A percentile compares a stretch with the other conserved stretches of the same genome.
These are phyloP conservation scores for Aspergillus olivimuriae DNA, from an alignment of 495 filamentous ascomycete genomes.

Conservation along the genomic window DNA sequence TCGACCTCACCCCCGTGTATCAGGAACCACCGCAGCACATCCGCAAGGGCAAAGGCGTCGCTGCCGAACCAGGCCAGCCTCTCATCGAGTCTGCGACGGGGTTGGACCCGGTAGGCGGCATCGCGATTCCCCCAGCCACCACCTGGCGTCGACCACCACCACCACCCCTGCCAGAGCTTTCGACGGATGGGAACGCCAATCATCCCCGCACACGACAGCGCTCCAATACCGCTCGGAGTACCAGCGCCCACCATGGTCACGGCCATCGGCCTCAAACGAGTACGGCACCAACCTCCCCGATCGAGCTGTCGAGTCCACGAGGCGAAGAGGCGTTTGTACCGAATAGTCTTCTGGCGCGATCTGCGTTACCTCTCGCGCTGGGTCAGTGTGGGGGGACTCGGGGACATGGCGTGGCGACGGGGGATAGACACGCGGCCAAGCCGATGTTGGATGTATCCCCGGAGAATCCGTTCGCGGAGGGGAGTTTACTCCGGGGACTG, in stretches of 20 bases:
- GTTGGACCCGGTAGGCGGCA: conserved; percentile 36
- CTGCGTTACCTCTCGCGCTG: conserved; percentile 9
- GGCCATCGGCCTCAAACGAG: neutral
- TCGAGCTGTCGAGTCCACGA: conserved; percentile 16
- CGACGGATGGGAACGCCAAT: conserved; percentile 5
- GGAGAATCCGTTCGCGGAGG: conserved; percentile 45
- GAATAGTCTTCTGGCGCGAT: conserved; percentile 32
- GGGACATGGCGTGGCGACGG: conserved; percentile 49
- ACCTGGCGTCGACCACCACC: conserved; percentile 43
- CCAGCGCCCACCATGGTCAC: conserved; percentile 14
- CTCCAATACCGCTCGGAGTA: conserved; percentile 28
- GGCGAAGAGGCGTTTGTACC: conserved; percentile 26
- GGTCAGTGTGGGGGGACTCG: conserved; percentile 19
- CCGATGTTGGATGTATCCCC: conserved; percentile 52
- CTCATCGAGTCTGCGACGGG: conserved; percentile 64
- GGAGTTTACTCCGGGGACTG: conserved; percentile 44
- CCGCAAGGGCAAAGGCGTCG: conserved; percentile 61
- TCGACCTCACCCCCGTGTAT: conserved; percentile 72
- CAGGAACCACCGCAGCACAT: conserved; percentile 66
- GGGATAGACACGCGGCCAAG: conserved; percentile 41
- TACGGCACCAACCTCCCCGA: conserved; percentile 3
- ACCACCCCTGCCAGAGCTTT: conserved; percentile 3
- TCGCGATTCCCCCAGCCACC: conserved; percentile 45
- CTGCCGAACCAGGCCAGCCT: conserved; percentile 49
- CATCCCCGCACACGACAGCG: conserved; percentile 20